Evolutionary conservation across 257 asterid species (phyloP), one percentile per base, ranked within the genome.

Genomic region (Salvia hispanica): DNA sequence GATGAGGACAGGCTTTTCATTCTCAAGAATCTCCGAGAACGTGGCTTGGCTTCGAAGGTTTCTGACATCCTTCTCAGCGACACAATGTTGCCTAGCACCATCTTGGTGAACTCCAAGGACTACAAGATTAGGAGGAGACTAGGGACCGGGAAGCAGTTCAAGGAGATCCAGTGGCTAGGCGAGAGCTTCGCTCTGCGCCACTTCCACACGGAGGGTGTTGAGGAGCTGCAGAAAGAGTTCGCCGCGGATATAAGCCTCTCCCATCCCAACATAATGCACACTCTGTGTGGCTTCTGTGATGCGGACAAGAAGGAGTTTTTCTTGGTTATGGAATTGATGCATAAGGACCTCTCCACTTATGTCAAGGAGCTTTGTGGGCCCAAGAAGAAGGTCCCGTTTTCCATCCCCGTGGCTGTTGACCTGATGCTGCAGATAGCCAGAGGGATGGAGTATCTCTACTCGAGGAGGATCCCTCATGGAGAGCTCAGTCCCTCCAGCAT

Each of bases 151-250:
- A 79, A 84, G 59, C 88, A 79, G 58, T 81, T 78, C 31, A 92
- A 92, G 81, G 97, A 92, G 84, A 86, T 92, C 42, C 97, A 86
- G 8, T 92, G 98, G 97, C 62, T 92, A 4, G 97, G 98, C 2
- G 98, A 92, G 67, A 90, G 83, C 79, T 92, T 92, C n/a, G 96
- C 94, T 12, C 42, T 88, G 60, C 74, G 91, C 63, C 96, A 86
- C 68, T 77, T 88, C 25, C 71, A 64, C 36, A 95, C 90, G 6
- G 90, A 88, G 25, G 64, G 81, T 25, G 31, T 25, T 1, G 88
- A 80, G 69, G 71, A 63, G 4, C 13, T 83, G 25, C 62, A 82
- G 18, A 81, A 86, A 0, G 85, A 83, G 13, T 75, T 88, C 45
- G 77, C 79, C 3, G 62, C 8, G 31, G 90, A 82, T 67, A 63